Evolutionary conservation across 768 basidiomycete genomes (phyloP).

Genomic region (Panaeolus cyanescens): DNA sequence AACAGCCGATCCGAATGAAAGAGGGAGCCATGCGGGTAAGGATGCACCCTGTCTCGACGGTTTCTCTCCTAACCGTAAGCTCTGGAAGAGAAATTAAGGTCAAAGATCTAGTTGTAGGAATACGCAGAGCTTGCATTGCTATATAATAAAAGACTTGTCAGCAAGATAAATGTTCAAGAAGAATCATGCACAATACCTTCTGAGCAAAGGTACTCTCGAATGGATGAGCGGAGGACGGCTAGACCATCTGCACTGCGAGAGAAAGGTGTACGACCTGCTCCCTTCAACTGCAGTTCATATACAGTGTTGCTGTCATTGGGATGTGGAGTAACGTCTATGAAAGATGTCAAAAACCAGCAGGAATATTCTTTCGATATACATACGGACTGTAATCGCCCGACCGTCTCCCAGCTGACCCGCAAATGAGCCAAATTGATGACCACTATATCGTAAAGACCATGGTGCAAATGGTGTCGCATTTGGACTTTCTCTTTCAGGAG

Average conservation of each 20-base stretch:
- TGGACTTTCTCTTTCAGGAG: slow-evolving; percentile 19
- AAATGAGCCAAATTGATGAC: slow-evolving; percentile 87
- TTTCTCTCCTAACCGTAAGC: slow-evolving; percentile 77
- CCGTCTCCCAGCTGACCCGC: slow-evolving; percentile 97
- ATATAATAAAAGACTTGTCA: neutral
- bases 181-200: slow-evolving; percentile 57
- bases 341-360: neutral
- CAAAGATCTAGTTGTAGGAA: slow-evolving; percentile 89
- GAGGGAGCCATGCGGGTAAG: slow-evolving; percentile 84
- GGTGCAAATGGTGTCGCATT: slow-evolving; percentile 53
- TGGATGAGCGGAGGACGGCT: slow-evolving; percentile 91
- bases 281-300: slow-evolving; percentile 94
- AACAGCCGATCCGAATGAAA: slow-evolving; percentile 90
- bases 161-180: neutral
- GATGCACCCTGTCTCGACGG: slow-evolving; percentile 68
- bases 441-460: slow-evolving; percentile 90
- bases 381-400: slow-evolving; percentile 83
- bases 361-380: slow-evolving; percentile 13
- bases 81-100: slow-evolving; percentile 74
- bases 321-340: slow-evolving; percentile 76
- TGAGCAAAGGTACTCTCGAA: slow-evolving; percentile 91
- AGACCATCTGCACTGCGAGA: slow-evolving; percentile 91
- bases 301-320: slow-evolving; percentile 52
- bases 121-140: slow-evolving; percentile 70
- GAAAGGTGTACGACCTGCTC: slow-evolving; percentile 92